Base-by-base conservation (phyloP, 2,329 filamentous ascomycete genomes). In the Dothideomycetes sp. region DNA sequence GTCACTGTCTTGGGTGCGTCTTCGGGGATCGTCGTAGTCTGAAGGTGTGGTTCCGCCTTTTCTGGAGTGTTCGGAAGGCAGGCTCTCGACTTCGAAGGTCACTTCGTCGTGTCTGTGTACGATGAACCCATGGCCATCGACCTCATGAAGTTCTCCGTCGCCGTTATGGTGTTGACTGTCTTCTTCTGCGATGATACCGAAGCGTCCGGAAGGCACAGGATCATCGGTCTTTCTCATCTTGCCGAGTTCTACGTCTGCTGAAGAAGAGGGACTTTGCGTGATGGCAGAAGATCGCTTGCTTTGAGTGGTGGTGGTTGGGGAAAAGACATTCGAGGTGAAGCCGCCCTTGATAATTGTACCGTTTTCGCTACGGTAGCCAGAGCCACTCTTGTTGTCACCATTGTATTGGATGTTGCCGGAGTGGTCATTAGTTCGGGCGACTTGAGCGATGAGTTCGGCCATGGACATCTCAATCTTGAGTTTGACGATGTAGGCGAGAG, bases 401-500 rank as follows among this genome's bases (percentile, higher is more conserved):
- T 33, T 40, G 29, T 29, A 40, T 8, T 29, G 37, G 1, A 40
- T 11, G 1, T 13, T 22, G 4, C 32, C 38, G n/a, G n/a, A n/a
- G 10, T 20, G 29, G n/a, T 41, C 38, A n/a, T 30, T 22, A 15
- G 7, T 22, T 22, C 38, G 30, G 19, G 59, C 56, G 23, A 63
- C 55, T 43, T 62, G 63, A 13, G 53, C 63, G 46, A 71, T 67
- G 13, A 73, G 62, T 37, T 68, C 64, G 46, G 69, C 67, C 63
- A 73, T 67, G 40, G 64, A 66, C 60, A 72, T 66, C 50, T 71
- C 68, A 50, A 73, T 70, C 48, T 69, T 63, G 24, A 71, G 57
- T 46, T 71, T 71, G 45, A 68, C 55, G 11, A 68, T 53, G 50
- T 67, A 70, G 4, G 62, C 68, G 5, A 72, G 56, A 0, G 70